Base-by-base conservation (phyloP, 768 basidiomycete genomes). In the Boletus tomentosulus region DNA sequence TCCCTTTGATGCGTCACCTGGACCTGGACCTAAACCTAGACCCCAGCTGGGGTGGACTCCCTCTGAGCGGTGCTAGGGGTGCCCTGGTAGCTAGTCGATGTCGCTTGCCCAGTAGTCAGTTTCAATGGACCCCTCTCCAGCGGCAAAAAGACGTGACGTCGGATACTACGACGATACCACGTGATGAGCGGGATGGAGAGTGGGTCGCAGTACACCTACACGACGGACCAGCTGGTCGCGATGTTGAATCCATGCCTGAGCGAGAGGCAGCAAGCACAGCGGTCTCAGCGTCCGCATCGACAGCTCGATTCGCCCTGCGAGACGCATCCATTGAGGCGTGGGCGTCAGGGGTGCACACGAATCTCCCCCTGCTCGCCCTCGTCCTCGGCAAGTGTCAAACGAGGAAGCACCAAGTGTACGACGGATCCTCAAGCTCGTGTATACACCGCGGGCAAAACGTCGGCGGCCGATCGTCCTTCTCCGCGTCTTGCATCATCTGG, bases 261-360 rank as follows among this genome's bases (percentile, higher is more conserved):
- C 56, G 66, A 22, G 68, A 75, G 11, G 65, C 65, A 46, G 77
- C 75, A 58, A 82, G 86, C 0, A 74, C 74, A 13, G 73, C 69
- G 6, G 86, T 62, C 57, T 87, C 84, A 2, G 67, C 59, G 4
- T 75, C 74, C 55, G 81, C 71, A 55, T 86, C 82, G 9, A 81
- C 80, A 3, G 72, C 24, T 76, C 4, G 58, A 87, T 84, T 70
- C 75, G 80, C 0, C 84, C 85, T 0, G 67, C 63, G 50, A 77
- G 75, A 19, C 84, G 78, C 28, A 83, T 74, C 7, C 68, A 65
- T 13, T 56, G 56, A 6, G 54, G 65, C 13, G 43, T 66, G 27
- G 56, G 66, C 0, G 65, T 62, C 8, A 58, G 51, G 2, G 69
- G 66, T 31, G 34, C 54, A 15, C 55, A 55, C 1, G 16, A 57